Base-by-base conservation (phyloP, 2,329 filamentous ascomycete genomes). In the Tolypocladium amazonense region DNA sequence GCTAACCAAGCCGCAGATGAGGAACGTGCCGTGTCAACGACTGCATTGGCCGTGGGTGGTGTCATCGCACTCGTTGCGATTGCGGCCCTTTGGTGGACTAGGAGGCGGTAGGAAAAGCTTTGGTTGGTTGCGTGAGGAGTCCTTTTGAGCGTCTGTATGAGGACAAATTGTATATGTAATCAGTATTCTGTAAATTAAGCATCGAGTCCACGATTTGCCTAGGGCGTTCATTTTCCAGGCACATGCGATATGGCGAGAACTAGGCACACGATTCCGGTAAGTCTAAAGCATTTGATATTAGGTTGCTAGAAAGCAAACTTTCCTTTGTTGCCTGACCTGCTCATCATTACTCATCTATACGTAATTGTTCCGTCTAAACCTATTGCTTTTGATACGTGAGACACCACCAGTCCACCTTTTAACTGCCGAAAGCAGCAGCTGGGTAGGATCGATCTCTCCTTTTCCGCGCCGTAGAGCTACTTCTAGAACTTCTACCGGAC, bases 381-480 rank as follows among this genome's bases (percentile, higher is more conserved):
- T 14, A 3, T 54, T 37, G 6, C 50, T 52, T 27, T n/a, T 27
- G 6, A 6, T 47, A 47, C 35, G 2, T 37, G 12, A 14, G 35
- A 37, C 14, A 11, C 2, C 35, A 37, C 11, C 11, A 33, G 30
- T 45, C 25, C 8, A 6, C 20, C 18, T 33, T 9, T 61, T 65
- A 77, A 47, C 72, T 75, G 20, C 79, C 81, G 71, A 87, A 88
- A 12, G 84, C 84, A 9, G 84, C 84, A 14, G 82, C 79, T 2
- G 85, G 84, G 66, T 88, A 88, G 0, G 81, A 75, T 57, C 85
- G 76, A 61, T 86, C 83, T 64, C 77, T 80, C 77, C 83, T 85
- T 73, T 82, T 85, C 47, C 79, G 73, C 25, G 70, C 74, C 3
- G 75, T 70, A 2, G 80, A 83, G 70, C 79, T 85, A 68, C 83